Evolutionary conservation across 78 protist genomes (phyloP), one percentile per base, ranked within the genome.

Genomic region (Tieghemostelium lacteum): DNA sequence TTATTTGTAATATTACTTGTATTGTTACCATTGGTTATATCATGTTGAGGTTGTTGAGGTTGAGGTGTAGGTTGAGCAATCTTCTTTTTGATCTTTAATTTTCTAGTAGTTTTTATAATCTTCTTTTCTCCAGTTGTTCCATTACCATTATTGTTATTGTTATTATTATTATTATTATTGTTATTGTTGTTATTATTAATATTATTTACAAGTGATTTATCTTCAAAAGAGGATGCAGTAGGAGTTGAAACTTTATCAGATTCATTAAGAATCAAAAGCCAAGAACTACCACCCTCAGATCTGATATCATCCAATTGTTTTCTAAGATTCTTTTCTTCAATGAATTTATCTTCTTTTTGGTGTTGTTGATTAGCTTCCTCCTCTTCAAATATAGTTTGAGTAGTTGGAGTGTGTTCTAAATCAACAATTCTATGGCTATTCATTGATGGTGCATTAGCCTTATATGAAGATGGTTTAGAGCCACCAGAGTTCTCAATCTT

Each of bases 261-360:
- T 67, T 80, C 89, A 58, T 80, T 80, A n/a, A 80, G 66, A n/a
- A 80, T 72, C 14, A 60, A 55, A 8, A 80, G 54, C 89, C 89
- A 80, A 8, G 89, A 72, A 29, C 69, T 80, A 29, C 89, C 89
- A 69, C 75, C 89, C 42, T 80, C 89, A 1, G 20, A 24, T 45
- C 89, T 26, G 26, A 80, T 28, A 2, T 69, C 71, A n/a, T 67
- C 66, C 37, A 80, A 69, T 45, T 69, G 66, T 55, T 80, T 69
- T 8, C 29, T 66, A 28, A 80, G 36, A n/a, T 36, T 40, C 24
- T 58, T 80, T 57, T 80, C 89, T 12, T 66, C 77, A 24, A 42
- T 71, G 34, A 80, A 80, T 14, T 69, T 57, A 33, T 62, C 42
- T 16, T 80, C 76, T 24, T 26, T 37, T 37, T 50, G 29, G 16